phyloP scores from a whole-genome alignment of 768 basidiomycete genomes.

The Boletus patriciae region DNA sequence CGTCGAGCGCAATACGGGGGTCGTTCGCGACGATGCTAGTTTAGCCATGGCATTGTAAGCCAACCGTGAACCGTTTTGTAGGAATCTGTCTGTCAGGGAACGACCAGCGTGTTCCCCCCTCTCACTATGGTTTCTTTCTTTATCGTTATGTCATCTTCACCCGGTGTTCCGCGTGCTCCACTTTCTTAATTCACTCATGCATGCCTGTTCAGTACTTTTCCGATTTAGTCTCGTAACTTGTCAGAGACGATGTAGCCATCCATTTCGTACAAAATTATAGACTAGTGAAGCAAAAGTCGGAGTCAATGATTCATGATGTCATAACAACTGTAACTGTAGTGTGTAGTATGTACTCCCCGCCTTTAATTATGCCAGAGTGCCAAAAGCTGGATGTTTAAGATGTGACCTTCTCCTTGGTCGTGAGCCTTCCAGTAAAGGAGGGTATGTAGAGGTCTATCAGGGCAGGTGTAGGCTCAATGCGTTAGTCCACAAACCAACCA shows the following conservation, averaged over 20 bases:
- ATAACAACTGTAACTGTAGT: too few species aligned
- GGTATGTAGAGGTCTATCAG: too few species aligned
- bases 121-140: conserved; percentile 1
- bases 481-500: too few species aligned
- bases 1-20: conserved; percentile 46
- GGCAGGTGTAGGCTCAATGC: too few species aligned
- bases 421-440: too few species aligned
- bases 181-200: conserved; percentile 15
- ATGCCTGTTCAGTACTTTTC: conserved; percentile 11
- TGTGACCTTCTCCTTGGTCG: too few species aligned
- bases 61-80: background rate
- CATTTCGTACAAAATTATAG: conserved; percentile 1
- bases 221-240: conserved; percentile 4
- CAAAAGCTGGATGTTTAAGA: too few species aligned
- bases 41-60: conserved; percentile 17
- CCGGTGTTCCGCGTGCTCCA: conserved; percentile 3
- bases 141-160: conserved; percentile 3
- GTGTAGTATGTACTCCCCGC: too few species aligned
- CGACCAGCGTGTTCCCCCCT: background rate
- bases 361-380: too few species aligned
- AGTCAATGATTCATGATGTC: too few species aligned
- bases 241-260: conserved; percentile 7
- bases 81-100: background rate
- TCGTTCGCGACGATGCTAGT: conserved; percentile 33
- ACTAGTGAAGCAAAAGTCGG: background rate